Evolutionary conservation across 1,284 basidiomycete genomes (phyloP), one percentile per base, ranked within the genome.

Genomic region (Amylostereum areolatum): DNA sequence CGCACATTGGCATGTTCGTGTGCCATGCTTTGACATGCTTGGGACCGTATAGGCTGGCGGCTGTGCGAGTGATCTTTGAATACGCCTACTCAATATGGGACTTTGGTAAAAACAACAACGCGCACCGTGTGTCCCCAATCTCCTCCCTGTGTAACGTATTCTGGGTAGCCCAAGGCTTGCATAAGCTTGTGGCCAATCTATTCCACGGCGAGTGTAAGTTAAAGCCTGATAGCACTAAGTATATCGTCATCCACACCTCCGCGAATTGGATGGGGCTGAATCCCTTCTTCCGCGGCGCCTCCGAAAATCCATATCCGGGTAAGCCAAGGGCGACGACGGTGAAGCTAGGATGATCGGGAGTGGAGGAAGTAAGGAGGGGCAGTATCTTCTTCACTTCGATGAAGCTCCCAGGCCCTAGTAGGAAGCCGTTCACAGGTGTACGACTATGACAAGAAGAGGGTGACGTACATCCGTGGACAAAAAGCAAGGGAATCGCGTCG

Each of bases 111-210:
- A n/a, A n/a, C n/a, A n/a, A n/a, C n/a, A n/a, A n/a, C n/a, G 54
- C 66, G 47, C 46, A 73, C 73, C n/a, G 57, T 34, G 46, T 58
- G 62, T 3, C 74, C 74, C 72, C 70, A 74, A 56, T 75, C 74
- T 6, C 74, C 74, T 18, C 73, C 74, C 58, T 75, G 72, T 1
- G 68, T 66, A 1, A 75, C 73, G 51, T 77, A 78, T 59, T 75
- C 66, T 6, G 67, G 53, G 55, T 77, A 77, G 1, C 74, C 74
- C 12, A 77, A 58, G 0, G 66, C 56, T 3, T 71, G 46, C 75
- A 78, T 77, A 39, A 78, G 50, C 50, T 75, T 75, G 54, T 76
- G 62, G 5, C 61, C 59, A 3, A 73, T 61, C 71, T 73, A 34
- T 8, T 25, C n/a, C n/a, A n/a, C n/a, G n/a, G n/a, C n/a, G n/a